These are phyloP conservation scores for Podila clonocystis DNA, from an alignment of 192 early-diverging fungal species.

Conservation along the genomic window DNA sequence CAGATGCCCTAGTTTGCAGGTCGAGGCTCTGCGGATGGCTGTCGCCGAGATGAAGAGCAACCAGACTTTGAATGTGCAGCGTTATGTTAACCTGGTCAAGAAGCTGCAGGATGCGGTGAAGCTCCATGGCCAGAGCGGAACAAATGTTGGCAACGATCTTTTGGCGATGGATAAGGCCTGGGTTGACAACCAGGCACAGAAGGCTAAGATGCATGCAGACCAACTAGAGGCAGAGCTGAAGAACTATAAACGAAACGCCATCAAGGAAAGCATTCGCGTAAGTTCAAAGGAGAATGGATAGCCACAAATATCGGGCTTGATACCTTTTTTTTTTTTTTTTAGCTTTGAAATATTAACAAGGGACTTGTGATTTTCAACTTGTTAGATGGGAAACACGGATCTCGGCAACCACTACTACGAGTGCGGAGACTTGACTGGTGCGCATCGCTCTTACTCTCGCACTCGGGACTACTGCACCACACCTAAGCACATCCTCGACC, in stretches of 20 bases:
- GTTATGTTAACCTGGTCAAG: slow-evolving; percentile 60
- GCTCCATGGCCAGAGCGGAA: slow-evolving; percentile 20
- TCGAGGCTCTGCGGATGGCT: slow-evolving; percentile 75
- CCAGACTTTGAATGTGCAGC: slow-evolving; percentile 51
- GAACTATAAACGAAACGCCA: slow-evolving; percentile 76
- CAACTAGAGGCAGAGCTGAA: slow-evolving; percentile 82
- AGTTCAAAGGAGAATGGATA: slow-evolving; percentile 2
- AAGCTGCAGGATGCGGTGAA: slow-evolving; percentile 67
- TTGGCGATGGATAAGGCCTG: slow-evolving; percentile 56
- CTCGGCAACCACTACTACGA: slow-evolving; percentile 82
- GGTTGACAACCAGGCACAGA: slow-evolving; percentile 59
- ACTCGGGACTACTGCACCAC: slow-evolving; percentile 85
- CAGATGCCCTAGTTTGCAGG: slow-evolving; percentile 68
- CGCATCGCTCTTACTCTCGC: slow-evolving; percentile 73
- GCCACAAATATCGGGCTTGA: neutral
- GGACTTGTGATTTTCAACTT: neutral
- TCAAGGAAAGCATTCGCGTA: slow-evolving; percentile 90
- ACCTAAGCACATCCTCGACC: slow-evolving; percentile 79
- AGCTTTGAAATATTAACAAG: neutral
- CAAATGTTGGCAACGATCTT: slow-evolving; percentile 33
- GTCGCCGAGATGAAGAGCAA: slow-evolving; percentile 64
- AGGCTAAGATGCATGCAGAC: slow-evolving; percentile 61
- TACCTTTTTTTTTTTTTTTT: neutral
- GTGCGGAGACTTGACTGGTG: slow-evolving; percentile 72
- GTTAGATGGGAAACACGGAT: slow-evolving; percentile 82